Conservation (phyloP, 2,329 filamentous ascomycete species). For the Aspergillus ruber region DNA sequence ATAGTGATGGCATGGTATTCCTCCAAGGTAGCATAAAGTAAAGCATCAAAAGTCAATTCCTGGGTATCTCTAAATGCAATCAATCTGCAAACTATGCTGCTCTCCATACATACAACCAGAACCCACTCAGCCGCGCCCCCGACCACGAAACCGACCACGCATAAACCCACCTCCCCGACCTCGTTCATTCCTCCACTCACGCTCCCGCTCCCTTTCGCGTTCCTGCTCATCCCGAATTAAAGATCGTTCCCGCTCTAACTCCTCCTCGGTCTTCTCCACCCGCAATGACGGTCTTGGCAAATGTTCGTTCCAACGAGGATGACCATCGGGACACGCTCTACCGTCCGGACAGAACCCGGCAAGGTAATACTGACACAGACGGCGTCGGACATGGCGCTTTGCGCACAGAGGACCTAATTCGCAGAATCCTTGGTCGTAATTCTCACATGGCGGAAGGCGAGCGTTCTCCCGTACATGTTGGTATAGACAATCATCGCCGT, state of each 20-base stretch:
- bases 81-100: constrained; percentile 1
- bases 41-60: not conserved
- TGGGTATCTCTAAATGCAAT: not conserved
- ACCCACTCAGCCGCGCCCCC: constrained; percentile 35
- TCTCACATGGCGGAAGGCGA: constrained; percentile 72
- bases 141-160: constrained; percentile 39
- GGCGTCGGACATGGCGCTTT: constrained; percentile 80
- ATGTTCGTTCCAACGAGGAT: constrained; percentile 70
- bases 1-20: no score
- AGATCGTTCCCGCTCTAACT: constrained; percentile 53
- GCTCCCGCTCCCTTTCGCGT: constrained; percentile 48
- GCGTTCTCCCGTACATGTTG: constrained; percentile 81
- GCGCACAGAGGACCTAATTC: constrained; percentile 79
- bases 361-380: constrained; percentile 76
- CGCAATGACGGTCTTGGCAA: constrained; percentile 53
- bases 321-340: constrained; percentile 66
- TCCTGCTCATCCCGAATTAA: constrained; percentile 56
- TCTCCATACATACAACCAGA: not conserved
- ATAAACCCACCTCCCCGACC: constrained; percentile 43
- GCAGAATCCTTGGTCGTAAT: constrained; percentile 94
- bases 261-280: constrained; percentile 67
- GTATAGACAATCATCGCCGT: constrained; percentile 94
- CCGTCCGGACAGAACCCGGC: constrained; percentile 93
- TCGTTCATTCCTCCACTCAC: constrained; percentile 49
- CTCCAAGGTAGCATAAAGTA: no score